Percentiles rank a stretch among this genome's conserved stretches.
phyloP scores from a whole-genome alignment of 2,329 filamentous ascomycete genomes.

The Huntiella decipiens region DNA sequence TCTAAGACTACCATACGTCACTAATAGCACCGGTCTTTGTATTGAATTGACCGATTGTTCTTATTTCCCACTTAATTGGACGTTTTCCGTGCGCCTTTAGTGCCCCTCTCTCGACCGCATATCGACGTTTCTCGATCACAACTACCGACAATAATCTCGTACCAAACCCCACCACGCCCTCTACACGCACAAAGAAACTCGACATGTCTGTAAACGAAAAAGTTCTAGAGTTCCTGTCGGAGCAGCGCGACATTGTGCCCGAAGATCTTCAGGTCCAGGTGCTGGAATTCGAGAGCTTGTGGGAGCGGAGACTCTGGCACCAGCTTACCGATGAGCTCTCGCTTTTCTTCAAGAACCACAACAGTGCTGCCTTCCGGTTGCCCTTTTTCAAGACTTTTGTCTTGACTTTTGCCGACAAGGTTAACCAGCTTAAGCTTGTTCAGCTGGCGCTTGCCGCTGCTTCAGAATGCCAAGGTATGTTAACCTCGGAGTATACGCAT shows the following conservation, averaged over 20 bases:
- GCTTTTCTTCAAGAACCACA: constrained; percentile 67
- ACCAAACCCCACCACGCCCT: neutral
- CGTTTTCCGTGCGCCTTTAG: neutral
- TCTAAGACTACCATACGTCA: too few relatives aligned
- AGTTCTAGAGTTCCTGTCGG: constrained; percentile 78
- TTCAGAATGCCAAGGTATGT: constrained; percentile 57
- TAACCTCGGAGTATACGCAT: neutral
- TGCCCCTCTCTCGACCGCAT: too few relatives aligned
- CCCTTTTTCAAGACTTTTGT: constrained; percentile 88
- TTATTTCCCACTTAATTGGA: neutral
- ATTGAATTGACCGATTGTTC: neutral
- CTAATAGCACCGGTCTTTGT: neutral
- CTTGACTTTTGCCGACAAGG: constrained; percentile 90
- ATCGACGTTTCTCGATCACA: neutral
- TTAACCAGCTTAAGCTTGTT: constrained; percentile 96
- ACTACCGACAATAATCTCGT: neutral
- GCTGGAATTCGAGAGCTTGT: constrained; percentile 84
- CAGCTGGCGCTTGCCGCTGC: constrained; percentile 75
- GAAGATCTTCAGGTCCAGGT: constrained; percentile 76
- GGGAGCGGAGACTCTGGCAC: constrained; percentile 98
- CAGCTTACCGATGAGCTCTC: constrained; percentile 82
- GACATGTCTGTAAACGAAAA: constrained; percentile 37
- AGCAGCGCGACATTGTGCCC: constrained; percentile 74
- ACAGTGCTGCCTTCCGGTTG: constrained; percentile 70
- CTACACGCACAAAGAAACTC: constrained; percentile 4